Conservation (phyloP, 495 filamentous ascomycete genomes). For the Oleoguttula mirabilis region DNA sequence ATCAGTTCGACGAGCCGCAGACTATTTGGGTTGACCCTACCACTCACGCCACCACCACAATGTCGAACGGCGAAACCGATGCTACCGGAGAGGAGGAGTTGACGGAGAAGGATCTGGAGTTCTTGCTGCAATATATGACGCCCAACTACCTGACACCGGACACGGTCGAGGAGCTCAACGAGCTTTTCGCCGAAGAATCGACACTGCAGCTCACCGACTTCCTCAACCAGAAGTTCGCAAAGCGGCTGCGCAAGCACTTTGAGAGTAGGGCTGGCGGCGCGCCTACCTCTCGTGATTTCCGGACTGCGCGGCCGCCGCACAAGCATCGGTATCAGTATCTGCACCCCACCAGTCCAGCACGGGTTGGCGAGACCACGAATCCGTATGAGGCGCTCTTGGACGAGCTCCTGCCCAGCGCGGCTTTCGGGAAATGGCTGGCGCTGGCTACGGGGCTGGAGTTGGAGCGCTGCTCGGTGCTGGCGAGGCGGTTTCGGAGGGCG, state of each 20-base stretch:
- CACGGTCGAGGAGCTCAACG: constrained; percentile 68
- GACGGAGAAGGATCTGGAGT: constrained; percentile 64
- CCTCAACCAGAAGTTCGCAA: constrained; percentile 62
- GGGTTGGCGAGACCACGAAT: constrained; percentile 22
- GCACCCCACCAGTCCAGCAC: constrained; percentile 31
- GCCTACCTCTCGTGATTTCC: constrained; percentile 27
- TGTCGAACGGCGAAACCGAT: constrained; percentile 30
- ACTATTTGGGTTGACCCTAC: constrained; percentile 40
- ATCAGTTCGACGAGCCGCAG: constrained; percentile 73
- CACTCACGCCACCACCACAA: constrained; percentile 30
- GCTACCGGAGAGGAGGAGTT: constrained; percentile 40
- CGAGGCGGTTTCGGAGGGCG: constrained; percentile 73
- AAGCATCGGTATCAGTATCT: constrained; percentile 89
- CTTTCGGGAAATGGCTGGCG: constrained; percentile 84
- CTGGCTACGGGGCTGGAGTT: constrained; percentile 61
- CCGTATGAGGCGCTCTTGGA: constrained; percentile 67
- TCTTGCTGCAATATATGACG: constrained; percentile 76
- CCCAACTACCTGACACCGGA: constrained; percentile 91
- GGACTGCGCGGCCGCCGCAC: constrained; percentile 73
- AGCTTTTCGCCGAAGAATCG: constrained; percentile 68
- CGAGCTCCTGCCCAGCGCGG: constrained; percentile 63
- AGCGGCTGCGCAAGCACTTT: constrained; percentile 54
- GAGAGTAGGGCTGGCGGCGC: constrained; percentile 30
- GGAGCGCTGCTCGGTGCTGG: constrained; percentile 51
- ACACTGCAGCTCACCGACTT: constrained; percentile 69